Base-by-base conservation (phyloP, 2,329 filamentous ascomycete genomes). In the Alternaria arborescens region DNA sequence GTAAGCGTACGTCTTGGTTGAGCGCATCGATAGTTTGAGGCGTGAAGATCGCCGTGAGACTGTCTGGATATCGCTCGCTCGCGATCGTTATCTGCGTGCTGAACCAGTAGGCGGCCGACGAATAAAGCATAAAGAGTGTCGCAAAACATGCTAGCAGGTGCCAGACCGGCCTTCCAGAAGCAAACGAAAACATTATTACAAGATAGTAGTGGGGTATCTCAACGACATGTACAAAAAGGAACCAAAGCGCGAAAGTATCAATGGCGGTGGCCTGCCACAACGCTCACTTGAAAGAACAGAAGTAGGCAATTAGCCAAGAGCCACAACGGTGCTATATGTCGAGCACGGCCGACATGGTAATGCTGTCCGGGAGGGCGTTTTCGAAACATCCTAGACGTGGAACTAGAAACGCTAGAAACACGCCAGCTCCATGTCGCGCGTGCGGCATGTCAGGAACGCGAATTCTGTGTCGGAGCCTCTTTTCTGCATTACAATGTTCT, bases 181-280 rank as follows among this genome's bases (percentile, higher is more conserved):
- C 44, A 68, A 68, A 60, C 65, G 68, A 47, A 69, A 69, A 68
- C 69, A 74, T 74, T 69, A 72, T 73, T 61, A 65, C 52, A 64
- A 67, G 56, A 20, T 40, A 26, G 16, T 58, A 57, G 54, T 56
- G 42, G 40, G 43, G 47, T 56, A 62, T 62, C 58, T 56, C 28
- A 61, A 43, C 14, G 30, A 42, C 56, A 50, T 51, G 40, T 55
- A n/a, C 26, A 55, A 59, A 41, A 58, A 60, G 26, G 20, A 38
- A 55, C 50, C 43, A 40, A 42, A 28, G 43, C 18, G 18, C 44
- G 50, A 51, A 36, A 20, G 32, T 52, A 16, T 42, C 26, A 56
- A 50, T 61, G 62, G 57, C 56, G 36, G 24, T 57, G 41, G 38
- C 41, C 48, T 56, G 64, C 61, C 62, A 68, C 62, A 48, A 36